A percentile compares a stretch with the other conserved stretches of the same genome.
phyloP scores from a whole-genome alignment of 2,329 filamentous ascomycete species.

The Emmonsiellopsis sp. region DNA sequence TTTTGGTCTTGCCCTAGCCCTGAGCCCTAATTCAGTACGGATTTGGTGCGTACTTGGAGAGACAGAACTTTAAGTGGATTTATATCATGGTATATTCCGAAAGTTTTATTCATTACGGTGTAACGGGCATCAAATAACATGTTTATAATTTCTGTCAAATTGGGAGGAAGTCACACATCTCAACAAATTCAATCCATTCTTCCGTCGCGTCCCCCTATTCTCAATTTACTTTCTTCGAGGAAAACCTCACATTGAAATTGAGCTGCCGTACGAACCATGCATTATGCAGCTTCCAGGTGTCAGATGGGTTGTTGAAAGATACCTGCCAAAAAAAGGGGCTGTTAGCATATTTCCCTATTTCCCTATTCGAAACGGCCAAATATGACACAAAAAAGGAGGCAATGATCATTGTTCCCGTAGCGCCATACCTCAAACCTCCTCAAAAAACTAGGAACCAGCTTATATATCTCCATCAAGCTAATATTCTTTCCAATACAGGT shows the following conservation, averaged over 20 bases:
- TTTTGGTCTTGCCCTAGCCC: too few relatives aligned
- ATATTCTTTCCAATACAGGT: conserved; percentile 42
- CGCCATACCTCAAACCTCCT: conserved; percentile 37
- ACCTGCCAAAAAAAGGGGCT: conserved; percentile 1
- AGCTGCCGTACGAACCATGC: conserved; percentile 42
- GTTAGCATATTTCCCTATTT: neutral
- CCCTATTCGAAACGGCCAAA: neutral
- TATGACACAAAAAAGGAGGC: neutral
- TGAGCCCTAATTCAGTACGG: too few relatives aligned
- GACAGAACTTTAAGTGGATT: too few relatives aligned
- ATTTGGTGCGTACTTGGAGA: too few relatives aligned
- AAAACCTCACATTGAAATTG: conserved; percentile 19
- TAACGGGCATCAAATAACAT: too few relatives aligned
- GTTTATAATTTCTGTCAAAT: too few relatives aligned
- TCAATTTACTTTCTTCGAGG: neutral
- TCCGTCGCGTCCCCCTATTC: neutral
- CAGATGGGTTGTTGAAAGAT: conserved; percentile 9
- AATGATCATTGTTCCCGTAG: neutral
- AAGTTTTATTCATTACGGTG: too few relatives aligned
- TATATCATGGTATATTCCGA: too few relatives aligned
- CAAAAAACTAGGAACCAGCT: conserved; percentile 30
- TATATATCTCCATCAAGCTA: conserved; percentile 19
- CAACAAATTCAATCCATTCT: too few relatives aligned
- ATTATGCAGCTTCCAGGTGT: conserved; percentile 39
- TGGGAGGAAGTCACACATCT: too few relatives aligned